Conservation (phyloP, 768 basidiomycete species). For the Suillus discolor region DNA sequence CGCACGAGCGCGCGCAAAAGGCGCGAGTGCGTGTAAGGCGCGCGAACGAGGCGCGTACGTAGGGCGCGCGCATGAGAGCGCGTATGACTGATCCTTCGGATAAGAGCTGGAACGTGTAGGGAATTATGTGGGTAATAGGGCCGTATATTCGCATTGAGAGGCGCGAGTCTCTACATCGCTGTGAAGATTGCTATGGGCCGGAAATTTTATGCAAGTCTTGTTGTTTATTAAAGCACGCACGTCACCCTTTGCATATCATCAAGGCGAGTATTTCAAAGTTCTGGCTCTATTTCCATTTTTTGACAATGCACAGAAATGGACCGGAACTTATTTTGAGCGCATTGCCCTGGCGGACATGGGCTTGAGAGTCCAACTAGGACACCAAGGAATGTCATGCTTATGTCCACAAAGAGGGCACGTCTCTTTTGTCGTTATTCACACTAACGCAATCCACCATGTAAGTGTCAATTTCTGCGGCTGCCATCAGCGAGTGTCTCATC, state of each 20-base stretch:
- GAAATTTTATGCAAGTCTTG: conserved; percentile 11
- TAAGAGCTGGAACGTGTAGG: no score
- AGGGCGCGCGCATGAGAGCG: no score
- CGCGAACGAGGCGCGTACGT: no score
- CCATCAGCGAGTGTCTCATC: conserved; percentile 13
- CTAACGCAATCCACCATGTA: conserved; percentile 34
- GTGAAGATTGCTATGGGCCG: conserved; percentile 15
- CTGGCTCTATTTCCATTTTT: background rate
- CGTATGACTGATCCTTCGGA: no score
- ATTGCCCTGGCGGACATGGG: conserved; percentile 18
- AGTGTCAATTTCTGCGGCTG: conserved; percentile 36
- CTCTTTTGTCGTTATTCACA: conserved; percentile 35
- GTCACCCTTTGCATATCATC: conserved; percentile 18
- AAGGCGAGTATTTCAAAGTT: conserved; percentile 9
- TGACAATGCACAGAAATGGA: conserved; percentile 20
- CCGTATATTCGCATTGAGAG: no score
- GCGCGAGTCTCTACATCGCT: background rate
- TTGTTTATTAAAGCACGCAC: conserved; percentile 6
- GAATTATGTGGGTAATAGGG: no score
- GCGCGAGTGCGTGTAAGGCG: no score
- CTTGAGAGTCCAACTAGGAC: conserved; percentile 23
- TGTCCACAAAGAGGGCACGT: conserved; percentile 9
- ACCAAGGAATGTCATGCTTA: conserved; percentile 7
- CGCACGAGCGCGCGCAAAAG: no score
- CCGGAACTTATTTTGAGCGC: conserved; percentile 14